These are phyloP conservation scores for Mallotus japonicus DNA, from an alignment of 441 rosid genomes.

Conservation along the genomic window DNA sequence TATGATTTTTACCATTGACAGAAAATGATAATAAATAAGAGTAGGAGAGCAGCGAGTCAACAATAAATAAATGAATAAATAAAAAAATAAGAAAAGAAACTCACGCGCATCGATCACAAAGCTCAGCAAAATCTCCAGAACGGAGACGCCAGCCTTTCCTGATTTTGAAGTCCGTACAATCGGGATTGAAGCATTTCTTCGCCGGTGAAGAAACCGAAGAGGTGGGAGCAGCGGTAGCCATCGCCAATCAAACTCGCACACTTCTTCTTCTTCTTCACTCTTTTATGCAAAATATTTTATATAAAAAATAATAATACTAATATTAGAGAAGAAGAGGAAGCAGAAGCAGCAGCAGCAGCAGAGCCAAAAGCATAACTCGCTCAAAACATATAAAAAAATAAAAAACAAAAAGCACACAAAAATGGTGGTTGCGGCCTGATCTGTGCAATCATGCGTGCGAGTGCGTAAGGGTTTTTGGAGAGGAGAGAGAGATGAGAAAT, in stretches of 20 bases:
- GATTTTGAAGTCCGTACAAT: constrained; percentile 62
- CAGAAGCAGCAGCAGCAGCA: too few relatives aligned
- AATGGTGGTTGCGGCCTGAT: constrained; percentile 20
- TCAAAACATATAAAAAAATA: not conserved
- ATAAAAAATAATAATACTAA: too few relatives aligned
- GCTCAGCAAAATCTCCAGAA: constrained; percentile 75
- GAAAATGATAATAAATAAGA: not conserved
- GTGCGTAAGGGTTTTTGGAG: constrained; percentile 2
- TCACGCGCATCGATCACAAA: constrained; percentile 97
- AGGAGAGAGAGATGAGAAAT: not conserved
- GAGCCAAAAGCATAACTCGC: too few relatives aligned
- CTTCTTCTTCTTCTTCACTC: not conserved
- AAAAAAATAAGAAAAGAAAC: constrained; percentile 2
- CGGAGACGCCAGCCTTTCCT: constrained; percentile 91
- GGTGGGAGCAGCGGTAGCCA: constrained; percentile 9
- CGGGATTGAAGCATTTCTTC: constrained; percentile 72
- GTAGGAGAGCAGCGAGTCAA: constrained; percentile 4
- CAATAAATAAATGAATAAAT: not conserved
- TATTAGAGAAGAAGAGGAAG: too few relatives aligned
- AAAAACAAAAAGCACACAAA: not conserved
- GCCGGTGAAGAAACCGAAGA: constrained; percentile 28
- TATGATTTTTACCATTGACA: not conserved
- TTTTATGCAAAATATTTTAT: too few relatives aligned
- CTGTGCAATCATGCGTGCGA: constrained; percentile 15
- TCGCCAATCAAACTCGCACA: not conserved